Evolutionary conservation across 805 yeast genomes (phyloP).

Genomic region (Wickerhamiella siamensis): DNA sequence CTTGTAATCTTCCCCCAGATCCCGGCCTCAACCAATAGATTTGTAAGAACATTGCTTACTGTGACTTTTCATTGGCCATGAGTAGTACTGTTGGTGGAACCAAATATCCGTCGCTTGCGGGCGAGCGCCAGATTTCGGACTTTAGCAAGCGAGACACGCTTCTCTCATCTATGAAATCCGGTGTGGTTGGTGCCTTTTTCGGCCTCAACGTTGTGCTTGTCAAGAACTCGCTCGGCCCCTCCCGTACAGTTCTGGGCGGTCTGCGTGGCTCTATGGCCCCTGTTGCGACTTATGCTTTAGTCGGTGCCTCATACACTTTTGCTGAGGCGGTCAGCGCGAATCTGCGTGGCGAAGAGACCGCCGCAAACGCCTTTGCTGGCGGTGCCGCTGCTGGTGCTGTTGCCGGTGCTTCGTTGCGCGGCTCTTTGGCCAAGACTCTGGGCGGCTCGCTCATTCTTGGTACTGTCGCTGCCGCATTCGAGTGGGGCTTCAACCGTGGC

Average conservation of each 20-base stretch:
- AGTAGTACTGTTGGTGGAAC: conserved; percentile 5
- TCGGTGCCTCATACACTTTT: conserved; percentile 35
- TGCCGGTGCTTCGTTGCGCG: conserved; percentile 26
- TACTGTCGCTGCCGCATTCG: conserved; percentile 29
- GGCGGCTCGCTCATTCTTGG: conserved; percentile 36
- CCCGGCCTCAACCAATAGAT: not conserved
- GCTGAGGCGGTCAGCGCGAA: conserved; percentile 37
- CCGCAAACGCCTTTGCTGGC: conserved; percentile 40
- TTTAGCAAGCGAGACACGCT: conserved; percentile 45
- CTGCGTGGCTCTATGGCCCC: conserved; percentile 18
- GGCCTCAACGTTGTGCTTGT: conserved; percentile 38
- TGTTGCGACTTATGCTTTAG: conserved; percentile 28
- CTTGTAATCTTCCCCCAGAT: not conserved
- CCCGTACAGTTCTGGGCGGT: conserved; percentile 22
- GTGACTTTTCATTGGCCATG: conserved; percentile 8
- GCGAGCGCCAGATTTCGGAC: conserved; percentile 28
- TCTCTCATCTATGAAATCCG: conserved; percentile 34
- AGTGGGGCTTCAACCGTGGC: conserved; percentile 24
- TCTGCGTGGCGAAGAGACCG: conserved; percentile 48
- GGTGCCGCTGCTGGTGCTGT: conserved; percentile 35
- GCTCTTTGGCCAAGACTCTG: conserved; percentile 28
- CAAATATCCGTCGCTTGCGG: conserved; percentile 17
- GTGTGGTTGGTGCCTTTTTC: conserved; percentile 31
- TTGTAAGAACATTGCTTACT: not conserved
- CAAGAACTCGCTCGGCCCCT: conserved; percentile 21